Evolutionary conservation across 2,329 filamentous ascomycete genomes (phyloP).

Genomic region (Clarireedia sp.): DNA sequence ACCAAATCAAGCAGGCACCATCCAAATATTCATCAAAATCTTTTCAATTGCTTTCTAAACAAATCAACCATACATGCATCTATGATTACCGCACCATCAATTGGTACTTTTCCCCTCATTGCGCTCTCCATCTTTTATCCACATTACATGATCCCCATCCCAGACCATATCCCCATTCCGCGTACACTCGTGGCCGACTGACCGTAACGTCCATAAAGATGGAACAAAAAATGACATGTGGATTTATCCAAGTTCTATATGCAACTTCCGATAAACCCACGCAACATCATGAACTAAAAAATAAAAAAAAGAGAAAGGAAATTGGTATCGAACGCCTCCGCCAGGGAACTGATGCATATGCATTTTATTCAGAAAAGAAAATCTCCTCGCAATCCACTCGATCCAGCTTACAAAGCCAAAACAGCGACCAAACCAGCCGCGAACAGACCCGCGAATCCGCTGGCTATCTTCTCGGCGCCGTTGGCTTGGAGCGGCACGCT

Average conservation of each 20-base stretch:
- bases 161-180: not conserved
- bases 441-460: slow-evolving; percentile 22
- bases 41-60: too few species aligned
- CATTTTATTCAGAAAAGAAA: not conserved
- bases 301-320: slow-evolving; percentile 4
- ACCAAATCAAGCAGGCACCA: too few species aligned
- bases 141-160: too few species aligned
- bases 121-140: too few species aligned
- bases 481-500: slow-evolving; percentile 32
- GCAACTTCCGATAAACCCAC: not conserved
- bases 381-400: not conserved
- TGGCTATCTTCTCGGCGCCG: slow-evolving; percentile 23
- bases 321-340: slow-evolving; percentile 19
- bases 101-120: too few species aligned
- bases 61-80: too few species aligned
- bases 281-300: not conserved
- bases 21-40: too few species aligned
- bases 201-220: slow-evolving; percentile 19
- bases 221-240: slow-evolving; percentile 12
- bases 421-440: slow-evolving; percentile 22
- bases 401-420: slow-evolving; percentile 23
- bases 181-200: slow-evolving; percentile 16
- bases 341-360: not conserved
- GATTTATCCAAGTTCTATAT: slow-evolving; percentile 1
- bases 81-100: too few species aligned